phyloP scores from a whole-genome alignment of 2,329 filamentous ascomycete species.

The Aspergillus fischeri region DNA sequence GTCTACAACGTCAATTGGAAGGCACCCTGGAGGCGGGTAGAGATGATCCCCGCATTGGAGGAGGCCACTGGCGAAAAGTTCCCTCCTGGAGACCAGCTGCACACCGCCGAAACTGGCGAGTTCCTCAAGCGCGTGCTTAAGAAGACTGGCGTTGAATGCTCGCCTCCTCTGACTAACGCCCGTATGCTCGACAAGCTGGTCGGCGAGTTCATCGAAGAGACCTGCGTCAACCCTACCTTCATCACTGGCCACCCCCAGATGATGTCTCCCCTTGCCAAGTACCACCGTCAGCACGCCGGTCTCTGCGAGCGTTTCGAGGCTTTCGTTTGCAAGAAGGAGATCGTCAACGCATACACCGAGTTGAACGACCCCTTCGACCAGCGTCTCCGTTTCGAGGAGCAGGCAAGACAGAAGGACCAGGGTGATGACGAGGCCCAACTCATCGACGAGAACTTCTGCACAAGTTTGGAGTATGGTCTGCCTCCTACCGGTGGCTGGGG shows the following conservation, averaged over 20 bases:
- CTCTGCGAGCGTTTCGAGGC: constrained; percentile 97
- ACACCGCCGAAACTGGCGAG: constrained; percentile 81
- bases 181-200: constrained; percentile 95
- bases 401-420: constrained; percentile 90
- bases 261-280: constrained; percentile 97
- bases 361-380: constrained; percentile 97
- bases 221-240: constrained; percentile 88
- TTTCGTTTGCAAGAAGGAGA: constrained; percentile 96
- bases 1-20: constrained; percentile 93
- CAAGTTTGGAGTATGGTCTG: constrained; percentile 81
- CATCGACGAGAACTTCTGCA: constrained; percentile 93
- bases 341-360: constrained; percentile 95
- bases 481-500: constrained; percentile 96
- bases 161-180: constrained; percentile 85
- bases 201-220: constrained; percentile 92
- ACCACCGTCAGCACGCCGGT: constrained; percentile 74
- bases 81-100: constrained; percentile 80
- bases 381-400: constrained; percentile 86
- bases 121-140: constrained; percentile 81
- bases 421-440: constrained; percentile 96
- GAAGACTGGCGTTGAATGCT: constrained; percentile 88
- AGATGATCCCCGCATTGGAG: constrained; percentile 95
- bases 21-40: constrained; percentile 83
- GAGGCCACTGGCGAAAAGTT: constrained; percentile 89
- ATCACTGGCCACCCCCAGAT: constrained; percentile 79